These are phyloP conservation scores for Curvularia hawaiiensis DNA, from an alignment of 2,329 filamentous ascomycete species.

Conservation along the genomic window DNA sequence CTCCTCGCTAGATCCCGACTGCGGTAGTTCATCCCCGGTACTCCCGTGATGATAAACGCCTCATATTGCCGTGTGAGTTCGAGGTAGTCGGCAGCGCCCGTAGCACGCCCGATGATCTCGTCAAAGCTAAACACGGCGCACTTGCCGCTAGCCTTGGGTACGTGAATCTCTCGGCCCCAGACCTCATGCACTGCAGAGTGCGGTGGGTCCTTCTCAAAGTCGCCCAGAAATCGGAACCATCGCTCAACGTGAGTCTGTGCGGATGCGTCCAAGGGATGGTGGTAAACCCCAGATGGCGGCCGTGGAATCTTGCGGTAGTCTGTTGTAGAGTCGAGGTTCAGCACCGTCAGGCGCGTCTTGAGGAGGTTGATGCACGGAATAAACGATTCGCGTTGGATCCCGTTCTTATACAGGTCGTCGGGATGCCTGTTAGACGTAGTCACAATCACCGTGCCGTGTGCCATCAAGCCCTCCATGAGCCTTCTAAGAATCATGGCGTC, in stretches of 20 bases:
- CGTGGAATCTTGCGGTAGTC: constrained; percentile 98
- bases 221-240: constrained; percentile 95
- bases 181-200: constrained; percentile 81
- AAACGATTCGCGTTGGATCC: constrained; percentile 94
- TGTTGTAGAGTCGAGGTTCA: constrained; percentile 93
- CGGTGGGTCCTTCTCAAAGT: constrained; percentile 75
- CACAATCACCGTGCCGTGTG: constrained; percentile 93
- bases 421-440: constrained; percentile 98
- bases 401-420: constrained; percentile 96
- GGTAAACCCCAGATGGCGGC: constrained; percentile 91
- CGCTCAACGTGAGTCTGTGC: constrained; percentile 84
- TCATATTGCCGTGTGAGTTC: constrained; percentile 90
- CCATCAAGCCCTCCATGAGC: constrained; percentile 89
- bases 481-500: constrained; percentile 96
- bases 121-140: constrained; percentile 92
- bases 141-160: constrained; percentile 84
- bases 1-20: constrained; percentile 86
- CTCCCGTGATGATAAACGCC: constrained; percentile 87
- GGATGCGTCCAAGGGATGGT: constrained; percentile 80
- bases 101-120: constrained; percentile 86
- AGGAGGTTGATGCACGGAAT: constrained; percentile 93
- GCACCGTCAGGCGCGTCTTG: constrained; percentile 80
- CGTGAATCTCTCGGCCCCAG: constrained; percentile 89
- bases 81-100: constrained; percentile 92
- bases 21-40: constrained; percentile 88